phyloP scores from a whole-genome alignment of 345 rosid species.

The Bruguiera parviflora region DNA sequence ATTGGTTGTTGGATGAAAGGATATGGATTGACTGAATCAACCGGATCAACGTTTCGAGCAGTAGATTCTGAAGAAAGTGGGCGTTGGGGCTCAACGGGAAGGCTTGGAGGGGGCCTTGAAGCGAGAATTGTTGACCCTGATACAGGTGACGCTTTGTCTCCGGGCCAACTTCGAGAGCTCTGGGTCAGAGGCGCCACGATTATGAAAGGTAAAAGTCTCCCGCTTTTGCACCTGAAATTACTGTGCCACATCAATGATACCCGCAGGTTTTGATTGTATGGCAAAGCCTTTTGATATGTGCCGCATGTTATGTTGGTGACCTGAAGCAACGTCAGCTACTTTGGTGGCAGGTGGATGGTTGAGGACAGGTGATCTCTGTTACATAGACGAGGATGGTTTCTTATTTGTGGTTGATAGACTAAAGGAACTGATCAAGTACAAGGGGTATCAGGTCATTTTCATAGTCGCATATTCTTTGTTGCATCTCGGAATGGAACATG shows the following conservation, averaged over 20 bases:
- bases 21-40: conserved; percentile 33
- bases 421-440: conserved; percentile 44
- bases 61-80: conserved; percentile 16
- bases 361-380: conserved; percentile 41
- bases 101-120: background rate
- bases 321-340: conserved; percentile 22
- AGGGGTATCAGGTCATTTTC: conserved; percentile 37
- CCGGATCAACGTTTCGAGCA: conserved; percentile 5
- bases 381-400: conserved; percentile 35
- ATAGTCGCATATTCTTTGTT: background rate
- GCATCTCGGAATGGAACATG: no score
- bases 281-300: background rate
- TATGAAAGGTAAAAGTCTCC: conserved; percentile 27
- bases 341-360: conserved; percentile 34
- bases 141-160: conserved; percentile 15
- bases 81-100: conserved; percentile 10
- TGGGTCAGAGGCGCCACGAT: conserved; percentile 32
- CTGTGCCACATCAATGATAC: no score
- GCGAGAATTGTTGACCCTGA: conserved; percentile 29
- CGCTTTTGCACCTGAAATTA: background rate
- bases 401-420: conserved; percentile 39
- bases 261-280: background rate
- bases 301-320: conserved; percentile 33
- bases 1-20: conserved; percentile 16
- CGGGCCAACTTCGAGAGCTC: conserved; percentile 29